These are phyloP conservation scores for Heritiera littoralis DNA, from an alignment of 345 rosid genomes.

Conservation along the genomic window DNA sequence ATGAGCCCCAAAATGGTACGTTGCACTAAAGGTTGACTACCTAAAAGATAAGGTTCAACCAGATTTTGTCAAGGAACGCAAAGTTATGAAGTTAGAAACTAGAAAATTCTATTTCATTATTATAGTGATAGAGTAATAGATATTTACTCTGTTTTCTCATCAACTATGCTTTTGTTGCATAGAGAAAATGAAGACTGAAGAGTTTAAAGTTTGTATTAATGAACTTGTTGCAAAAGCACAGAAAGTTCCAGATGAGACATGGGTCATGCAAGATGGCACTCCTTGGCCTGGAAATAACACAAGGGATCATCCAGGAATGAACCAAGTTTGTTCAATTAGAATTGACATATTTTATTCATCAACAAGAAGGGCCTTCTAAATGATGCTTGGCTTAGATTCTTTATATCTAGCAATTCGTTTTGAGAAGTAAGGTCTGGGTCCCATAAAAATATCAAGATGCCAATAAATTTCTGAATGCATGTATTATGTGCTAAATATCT, in stretches of 20 bases:
- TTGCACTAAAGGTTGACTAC: constrained; percentile 76
- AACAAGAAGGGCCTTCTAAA: neutral
- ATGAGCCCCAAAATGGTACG: constrained; percentile 91
- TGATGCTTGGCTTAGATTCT: constrained; percentile 31
- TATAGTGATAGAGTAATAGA: no score
- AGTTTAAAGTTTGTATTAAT: constrained; percentile 76
- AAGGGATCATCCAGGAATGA: neutral
- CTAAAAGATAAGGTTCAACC: constrained; percentile 87
- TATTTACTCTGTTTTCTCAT: neutral
- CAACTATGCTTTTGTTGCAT: constrained; percentile 25
- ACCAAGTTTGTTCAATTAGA: neutral
- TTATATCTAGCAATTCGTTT: neutral
- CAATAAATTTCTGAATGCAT: constrained; percentile 58
- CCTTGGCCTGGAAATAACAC: neutral
- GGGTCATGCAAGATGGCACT: neutral
- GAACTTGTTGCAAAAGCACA: constrained; percentile 85
- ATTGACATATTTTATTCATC: neutral
- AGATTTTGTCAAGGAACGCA: constrained; percentile 85
- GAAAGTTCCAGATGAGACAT: constrained; percentile 34
- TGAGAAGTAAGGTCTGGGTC: constrained; percentile 50
- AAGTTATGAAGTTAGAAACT: constrained; percentile 73
- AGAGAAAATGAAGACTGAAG: constrained; percentile 66
- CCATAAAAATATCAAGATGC: neutral
- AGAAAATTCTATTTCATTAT: neutral
- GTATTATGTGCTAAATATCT: constrained; percentile 83